Percentiles rank a stretch among this genome's conserved stretches.
Evolutionary conservation across 2,329 filamentous ascomycete genomes (phyloP).

Genomic region (Domatiomyces catenatus): DNA sequence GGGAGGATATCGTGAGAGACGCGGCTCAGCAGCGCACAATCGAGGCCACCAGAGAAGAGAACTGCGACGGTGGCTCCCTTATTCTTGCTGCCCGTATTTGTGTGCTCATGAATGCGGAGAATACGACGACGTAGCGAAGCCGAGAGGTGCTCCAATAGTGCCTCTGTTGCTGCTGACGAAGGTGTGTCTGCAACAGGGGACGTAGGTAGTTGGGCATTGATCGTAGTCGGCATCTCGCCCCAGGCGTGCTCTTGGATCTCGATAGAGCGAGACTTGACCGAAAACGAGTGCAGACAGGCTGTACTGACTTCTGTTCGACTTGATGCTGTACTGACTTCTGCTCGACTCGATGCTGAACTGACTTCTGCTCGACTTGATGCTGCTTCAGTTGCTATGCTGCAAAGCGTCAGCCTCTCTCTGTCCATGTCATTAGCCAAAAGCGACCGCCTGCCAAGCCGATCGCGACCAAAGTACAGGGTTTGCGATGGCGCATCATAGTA

Average conservation of each 20-base stretch:
- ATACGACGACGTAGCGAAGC: slow-evolving; percentile 11
- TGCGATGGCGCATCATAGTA: slow-evolving; percentile 53
- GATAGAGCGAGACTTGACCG: slow-evolving; percentile 2
- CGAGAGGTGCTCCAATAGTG: slow-evolving; percentile 6
- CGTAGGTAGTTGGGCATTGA: slow-evolving; percentile 4
- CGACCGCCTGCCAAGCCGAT: slow-evolving; percentile 75
- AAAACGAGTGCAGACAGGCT: slow-evolving; percentile 59
- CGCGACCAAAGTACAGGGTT: slow-evolving; percentile 66
- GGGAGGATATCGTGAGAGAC: slow-evolving; percentile 65
- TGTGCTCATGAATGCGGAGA: slow-evolving; percentile 11
- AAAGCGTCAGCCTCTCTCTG: slow-evolving; percentile 41
- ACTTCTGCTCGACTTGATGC: slow-evolving; percentile 46
- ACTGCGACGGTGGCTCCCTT: slow-evolving; percentile 46
- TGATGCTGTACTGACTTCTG: slow-evolving; percentile 43
- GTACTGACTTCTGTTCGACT: slow-evolving; percentile 58
- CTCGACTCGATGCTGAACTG: slow-evolving; percentile 46
- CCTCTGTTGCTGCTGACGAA: slow-evolving; percentile 4
- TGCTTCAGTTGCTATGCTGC: slow-evolving; percentile 47
- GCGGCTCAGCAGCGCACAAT: slow-evolving; percentile 77
- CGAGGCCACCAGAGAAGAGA: slow-evolving; percentile 84
- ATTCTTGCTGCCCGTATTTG: slow-evolving; percentile 6
- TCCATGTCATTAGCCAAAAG: slow-evolving; percentile 37
- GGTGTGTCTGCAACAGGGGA: slow-evolving; percentile 1
- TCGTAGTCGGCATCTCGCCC: not conserved
- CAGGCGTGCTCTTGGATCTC: slow-evolving; percentile 4